Evolutionary conservation across 2,329 filamentous ascomycete species (phyloP), one percentile per base, ranked within the genome.

Genomic region (Diaporthe ilicicola): DNA sequence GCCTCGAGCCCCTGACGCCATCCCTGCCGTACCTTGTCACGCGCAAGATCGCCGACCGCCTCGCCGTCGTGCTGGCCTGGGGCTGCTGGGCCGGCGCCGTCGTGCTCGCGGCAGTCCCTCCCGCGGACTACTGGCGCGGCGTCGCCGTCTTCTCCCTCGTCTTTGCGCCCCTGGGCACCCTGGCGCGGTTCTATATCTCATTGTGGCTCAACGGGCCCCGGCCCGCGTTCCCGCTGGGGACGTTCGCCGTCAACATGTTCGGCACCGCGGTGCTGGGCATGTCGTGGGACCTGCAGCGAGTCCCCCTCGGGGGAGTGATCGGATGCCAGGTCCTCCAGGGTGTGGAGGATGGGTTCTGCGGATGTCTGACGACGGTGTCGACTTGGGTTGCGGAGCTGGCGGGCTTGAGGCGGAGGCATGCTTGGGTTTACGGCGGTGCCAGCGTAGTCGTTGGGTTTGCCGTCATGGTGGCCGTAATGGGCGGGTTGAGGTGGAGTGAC

Each of bases 81-180:
- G 92, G 91, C 2, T 89, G 87, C 77, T 98, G 95, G 95, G 80
- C 95, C 17, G 94, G 90, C 1, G 91, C 94, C 1, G 80, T 96
- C 2, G 79, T 96, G 29, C 84, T 98, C 70, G 86, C 89, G 46
- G 88, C 92, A 61, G 89, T 92, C 74, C 93, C 94, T 0, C 94
- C 93, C 0, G 77, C 81, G 2, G 86, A 93, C 50, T 82, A 82
- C 22, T 97, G 94, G 95, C 92, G 95, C 48, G 91, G 92, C 2
- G 83, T 91, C 56, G 92, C 89, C 0, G 83, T 93, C 0, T 95
- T 97, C 76, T 88, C 94, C 0, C 84, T 96, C 32, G 90, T 94
- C 2, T 96, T 98, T 76, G 93, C 94, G 1, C 95, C 95, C 0
- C 75, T 94, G 0, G 95, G 95, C 0, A 95, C 92, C 75, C 81